Conservation (phyloP, 108 stramenopile species). For the Nannochloropsis oceanica region DNA sequence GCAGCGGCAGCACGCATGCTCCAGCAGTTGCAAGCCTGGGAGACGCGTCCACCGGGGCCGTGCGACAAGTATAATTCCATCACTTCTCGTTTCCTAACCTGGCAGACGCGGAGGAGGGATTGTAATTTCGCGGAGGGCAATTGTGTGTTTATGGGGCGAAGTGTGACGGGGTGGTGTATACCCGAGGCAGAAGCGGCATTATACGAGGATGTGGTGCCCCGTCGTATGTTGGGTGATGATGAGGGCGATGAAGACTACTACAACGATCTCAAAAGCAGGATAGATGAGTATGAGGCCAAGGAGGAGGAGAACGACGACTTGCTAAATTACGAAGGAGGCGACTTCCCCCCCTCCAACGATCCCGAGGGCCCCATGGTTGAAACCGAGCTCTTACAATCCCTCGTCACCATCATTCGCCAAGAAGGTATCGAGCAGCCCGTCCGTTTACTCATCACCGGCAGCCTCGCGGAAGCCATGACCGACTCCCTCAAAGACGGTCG, state of each 20-base stretch:
- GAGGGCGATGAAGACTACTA: neutral
- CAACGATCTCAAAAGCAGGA: too few relatives aligned
- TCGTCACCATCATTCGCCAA: neutral
- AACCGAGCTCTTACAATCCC: neutral
- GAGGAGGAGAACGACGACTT: neutral
- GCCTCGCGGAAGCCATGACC: neutral
- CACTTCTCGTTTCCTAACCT: neutral
- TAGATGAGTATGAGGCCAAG: neutral
- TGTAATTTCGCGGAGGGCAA: neutral
- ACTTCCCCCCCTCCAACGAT: neutral
- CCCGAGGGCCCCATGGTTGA: neutral
- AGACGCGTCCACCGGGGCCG: neutral
- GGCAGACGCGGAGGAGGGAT: neutral
- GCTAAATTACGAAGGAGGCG: neutral
- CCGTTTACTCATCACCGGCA: neutral
- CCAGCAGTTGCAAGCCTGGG: neutral
- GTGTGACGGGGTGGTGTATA: neutral
- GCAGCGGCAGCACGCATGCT: neutral
- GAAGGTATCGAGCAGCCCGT: neutral
- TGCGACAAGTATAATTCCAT: neutral
- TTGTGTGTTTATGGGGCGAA: neutral
- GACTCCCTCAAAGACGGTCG: neutral
- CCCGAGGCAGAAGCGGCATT: neutral
- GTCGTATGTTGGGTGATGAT: neutral
- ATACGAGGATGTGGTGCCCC: neutral